Percentiles rank a stretch among this genome's conserved stretches.
phyloP scores from a whole-genome alignment of 139 green algal species.

The Pseudopediastrum boryanum region DNA sequence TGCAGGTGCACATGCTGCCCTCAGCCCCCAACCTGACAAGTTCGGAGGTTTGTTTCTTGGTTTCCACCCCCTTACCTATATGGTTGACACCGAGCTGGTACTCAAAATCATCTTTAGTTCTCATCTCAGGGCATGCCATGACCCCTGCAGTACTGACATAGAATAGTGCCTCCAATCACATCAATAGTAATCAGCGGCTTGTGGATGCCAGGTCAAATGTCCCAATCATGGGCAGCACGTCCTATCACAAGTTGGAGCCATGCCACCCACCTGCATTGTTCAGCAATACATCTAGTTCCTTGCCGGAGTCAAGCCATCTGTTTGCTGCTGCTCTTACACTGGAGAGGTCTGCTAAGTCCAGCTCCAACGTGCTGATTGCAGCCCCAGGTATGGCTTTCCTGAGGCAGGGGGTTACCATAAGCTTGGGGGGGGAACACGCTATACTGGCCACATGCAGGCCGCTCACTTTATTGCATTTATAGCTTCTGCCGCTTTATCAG shows the following conservation, averaged over 20 bases:
- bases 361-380: constrained; percentile 39
- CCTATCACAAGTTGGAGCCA: background rate
- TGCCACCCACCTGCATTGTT: constrained; percentile 75
- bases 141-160: constrained; percentile 56
- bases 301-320: constrained; percentile 51
- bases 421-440: background rate
- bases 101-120: constrained; percentile 82
- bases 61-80: no score
- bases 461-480: constrained; percentile 47
- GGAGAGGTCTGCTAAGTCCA: constrained; percentile 72
- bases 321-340: constrained; percentile 60
- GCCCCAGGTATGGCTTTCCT: constrained; percentile 49
- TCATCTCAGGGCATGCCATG: constrained; percentile 76
- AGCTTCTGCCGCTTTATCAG: constrained; percentile 54
- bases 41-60: constrained; percentile 23
- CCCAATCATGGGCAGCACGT: background rate
- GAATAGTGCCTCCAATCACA: background rate
- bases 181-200: background rate
- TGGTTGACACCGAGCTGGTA: constrained; percentile 62
- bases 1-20: no score
- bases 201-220: background rate
- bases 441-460: background rate
- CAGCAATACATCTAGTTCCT: constrained; percentile 73
- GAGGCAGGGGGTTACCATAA: background rate
- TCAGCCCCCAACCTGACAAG: constrained; percentile 68